Base-by-base conservation (phyloP, 2,329 filamentous ascomycete genomes). In the Reticulascus tulasneorum region DNA sequence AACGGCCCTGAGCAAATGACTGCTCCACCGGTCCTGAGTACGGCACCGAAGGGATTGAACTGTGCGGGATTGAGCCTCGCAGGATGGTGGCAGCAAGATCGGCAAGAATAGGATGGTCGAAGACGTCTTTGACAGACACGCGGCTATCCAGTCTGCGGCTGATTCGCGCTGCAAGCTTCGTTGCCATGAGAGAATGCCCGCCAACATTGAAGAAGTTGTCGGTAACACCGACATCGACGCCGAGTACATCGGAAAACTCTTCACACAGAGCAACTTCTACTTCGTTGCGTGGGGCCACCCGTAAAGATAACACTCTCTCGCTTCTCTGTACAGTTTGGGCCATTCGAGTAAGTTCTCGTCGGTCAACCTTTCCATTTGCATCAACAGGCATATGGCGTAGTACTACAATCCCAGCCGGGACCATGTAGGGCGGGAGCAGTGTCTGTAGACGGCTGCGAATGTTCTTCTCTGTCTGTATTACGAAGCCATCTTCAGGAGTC, bases 1-100 rank as follows among this genome's bases (percentile, higher is more conserved):
- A 31, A 7, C 48, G 42, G 10, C 43, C 41, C 29, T 51, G 48
- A 8, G 46, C 46, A 40, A 44, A 50, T 4, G 48, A 51, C 21
- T 48, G 47, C 26, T 48, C 39, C 7, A 48, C 39, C 6, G 48
- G 47, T 3, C 48, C 46, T 9, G 7, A n/a, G 13, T 33, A 33
- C 1, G 30, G 21, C 3, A 8, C 21, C 11, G 30, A n/a, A 23
- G 25, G 7, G 2, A 33, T 33, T 12, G 19, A 17, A 15, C 28
- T 32, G 21, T 32, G 35, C 25, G 13, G 15, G 10, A 21, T 38
- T 16, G 29, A 38, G 15, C 22, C 29, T n/a, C 22, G 19, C 5
- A 25, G 25, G 13, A 37, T 17, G 13, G 29, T 32, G 4, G 25
- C 15, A n/a, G 30, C 30, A 5, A 38, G 26, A 8, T 27, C 35